Base-by-base conservation (phyloP, 2,329 filamentous ascomycete species). In the Hymenoscyphus scutula region DNA sequence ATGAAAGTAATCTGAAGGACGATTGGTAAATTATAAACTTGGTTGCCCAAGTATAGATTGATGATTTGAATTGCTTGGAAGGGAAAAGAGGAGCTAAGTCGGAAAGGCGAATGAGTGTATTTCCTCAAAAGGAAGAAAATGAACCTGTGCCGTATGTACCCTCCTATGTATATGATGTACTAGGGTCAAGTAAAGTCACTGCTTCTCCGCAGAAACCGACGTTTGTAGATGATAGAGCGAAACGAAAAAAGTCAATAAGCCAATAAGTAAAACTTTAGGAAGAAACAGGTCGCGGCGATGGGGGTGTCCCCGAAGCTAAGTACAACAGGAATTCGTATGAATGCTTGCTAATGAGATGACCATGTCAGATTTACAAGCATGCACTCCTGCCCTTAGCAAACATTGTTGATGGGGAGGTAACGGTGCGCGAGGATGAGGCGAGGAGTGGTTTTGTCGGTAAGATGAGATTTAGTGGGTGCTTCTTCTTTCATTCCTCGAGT, bases 291-390 rank as follows among this genome's bases (percentile, higher is more conserved):
- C 45, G 45, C 45, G 25, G 45, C 45, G 19, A 25, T 51, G 19
- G 19, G 19, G 45, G 25, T 51, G 25, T 51, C 19, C 45, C 8
- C 11, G 23, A 51, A 51, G 8, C 45, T 23, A 13, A 51, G 19
- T 13, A 25, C 45, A 25, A 15, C 13, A 15, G 11, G 13, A 51
- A 23, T 51, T 13, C 19, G 45, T 25, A 51, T 23, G 19, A 19
- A 37, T 37, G 34, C 10, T 51, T 25, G 45, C 45, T 3, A 51
- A 23, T 51, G 19, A 51, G 23, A 51, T 51, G 45, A 51, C 11
- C 41, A 48, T 51, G 45, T 51, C 45, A 51, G 45, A 25, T 51
- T 51, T 51, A 19, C 45, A 51, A 25, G 45, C 45, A 51, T 51
- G 45, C 25, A 23, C 45, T 51, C 45, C 41, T 48, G 23, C 41